Conservation (phyloP, 2,329 filamentous ascomycete species). For the Stagonosporopsis rhizophila region DNA sequence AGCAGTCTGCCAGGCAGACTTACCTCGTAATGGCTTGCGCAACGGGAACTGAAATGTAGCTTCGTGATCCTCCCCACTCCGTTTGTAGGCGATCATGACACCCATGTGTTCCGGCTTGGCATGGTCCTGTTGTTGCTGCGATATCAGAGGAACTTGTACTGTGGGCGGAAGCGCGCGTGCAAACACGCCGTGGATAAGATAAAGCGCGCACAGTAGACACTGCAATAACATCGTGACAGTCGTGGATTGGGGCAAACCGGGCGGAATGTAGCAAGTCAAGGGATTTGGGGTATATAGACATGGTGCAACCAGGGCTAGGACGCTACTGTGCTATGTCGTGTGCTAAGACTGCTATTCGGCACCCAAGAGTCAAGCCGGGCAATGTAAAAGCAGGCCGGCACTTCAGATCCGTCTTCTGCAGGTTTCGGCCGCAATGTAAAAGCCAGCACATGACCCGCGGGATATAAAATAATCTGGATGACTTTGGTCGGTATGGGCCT, state of each 20-base stretch:
- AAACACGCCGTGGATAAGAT: neutral
- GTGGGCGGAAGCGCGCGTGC: neutral
- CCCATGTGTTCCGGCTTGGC: neutral
- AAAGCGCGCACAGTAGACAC: neutral
- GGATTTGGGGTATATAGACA: neutral
- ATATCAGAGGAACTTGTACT: constrained; percentile 3
- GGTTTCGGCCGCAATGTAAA: constrained; percentile 1
- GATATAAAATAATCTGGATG: neutral
- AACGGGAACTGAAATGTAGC: constrained; percentile 26
- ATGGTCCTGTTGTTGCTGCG: neutral
- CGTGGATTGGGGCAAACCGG: neutral
- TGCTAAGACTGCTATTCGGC: constrained; percentile 4
- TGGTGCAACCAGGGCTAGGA: neutral
- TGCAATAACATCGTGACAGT: neutral
- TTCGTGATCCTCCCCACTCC: constrained; percentile 16
- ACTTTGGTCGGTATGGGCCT: constrained; percentile 12
- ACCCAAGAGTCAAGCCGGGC: neutral
- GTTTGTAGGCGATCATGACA: constrained; percentile 3
- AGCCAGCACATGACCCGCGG: constrained; percentile 3
- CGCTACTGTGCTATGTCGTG: constrained; percentile 10
- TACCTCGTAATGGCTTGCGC: constrained; percentile 6
- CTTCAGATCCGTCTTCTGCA: neutral
- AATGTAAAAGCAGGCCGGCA: constrained; percentile 2
- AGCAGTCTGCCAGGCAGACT: neutral
- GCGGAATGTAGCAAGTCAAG: neutral